These are phyloP conservation scores for Ceratobasidium sp. DNA, from an alignment of 1,284 basidiomycete species.

Conservation along the genomic window DNA sequence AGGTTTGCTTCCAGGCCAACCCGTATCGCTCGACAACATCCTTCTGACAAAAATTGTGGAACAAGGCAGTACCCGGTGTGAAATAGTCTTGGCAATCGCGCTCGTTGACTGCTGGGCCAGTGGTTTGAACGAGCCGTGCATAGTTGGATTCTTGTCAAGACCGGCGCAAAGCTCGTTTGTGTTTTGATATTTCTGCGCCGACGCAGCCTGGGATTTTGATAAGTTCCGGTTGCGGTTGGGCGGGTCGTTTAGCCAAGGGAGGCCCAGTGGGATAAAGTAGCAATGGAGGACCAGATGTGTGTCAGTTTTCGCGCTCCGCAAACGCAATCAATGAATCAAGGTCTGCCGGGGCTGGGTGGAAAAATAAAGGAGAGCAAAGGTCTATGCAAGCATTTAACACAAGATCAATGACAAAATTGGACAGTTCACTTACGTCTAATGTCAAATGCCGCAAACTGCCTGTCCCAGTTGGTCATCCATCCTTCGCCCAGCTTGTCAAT, in stretches of 20 bases:
- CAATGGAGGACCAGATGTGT: neutral
- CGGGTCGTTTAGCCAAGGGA: neutral
- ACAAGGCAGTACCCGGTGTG: neutral
- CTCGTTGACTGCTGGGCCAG: neutral
- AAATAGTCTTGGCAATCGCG: constrained; percentile 4
- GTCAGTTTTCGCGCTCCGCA: neutral
- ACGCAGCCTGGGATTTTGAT: constrained; percentile 12
- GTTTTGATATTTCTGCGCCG: constrained; percentile 3
- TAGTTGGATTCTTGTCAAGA: neutral
- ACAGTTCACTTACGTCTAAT: neutral
- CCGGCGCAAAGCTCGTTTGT: neutral
- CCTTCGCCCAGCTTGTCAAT: constrained; percentile 3
- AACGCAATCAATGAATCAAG: neutral
- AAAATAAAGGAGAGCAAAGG: neutral
- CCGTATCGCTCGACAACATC: constrained; percentile 3
- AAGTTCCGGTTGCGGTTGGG: neutral
- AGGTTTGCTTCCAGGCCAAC: neutral
- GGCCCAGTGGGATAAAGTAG: neutral
- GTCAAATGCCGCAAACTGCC: neutral
- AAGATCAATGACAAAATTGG: neutral
- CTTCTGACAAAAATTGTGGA: neutral
- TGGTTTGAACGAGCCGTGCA: neutral
- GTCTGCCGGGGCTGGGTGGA: neutral
- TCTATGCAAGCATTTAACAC: neutral
- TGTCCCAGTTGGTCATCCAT: constrained; percentile 5